Percentiles rank a stretch among this genome's conserved stretches.
phyloP scores from a whole-genome alignment of 495 filamentous ascomycete genomes.

The Xylaria telfairii region DNA sequence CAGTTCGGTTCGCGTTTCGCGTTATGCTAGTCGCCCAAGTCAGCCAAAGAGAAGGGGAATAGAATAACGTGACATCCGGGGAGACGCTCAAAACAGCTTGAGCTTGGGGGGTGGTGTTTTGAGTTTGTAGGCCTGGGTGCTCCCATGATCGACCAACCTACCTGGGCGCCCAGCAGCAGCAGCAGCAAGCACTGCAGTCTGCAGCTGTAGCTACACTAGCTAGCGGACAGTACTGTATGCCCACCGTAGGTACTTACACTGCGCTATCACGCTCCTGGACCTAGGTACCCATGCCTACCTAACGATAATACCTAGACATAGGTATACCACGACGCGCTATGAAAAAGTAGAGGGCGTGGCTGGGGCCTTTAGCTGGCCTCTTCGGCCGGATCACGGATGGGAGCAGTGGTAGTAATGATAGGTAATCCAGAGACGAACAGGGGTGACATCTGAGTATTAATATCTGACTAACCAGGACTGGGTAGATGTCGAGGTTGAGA shows the following conservation, averaged over 20 bases:
- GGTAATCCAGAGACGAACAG: not conserved
- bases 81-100: conserved; percentile 18
- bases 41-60: conserved; percentile 19
- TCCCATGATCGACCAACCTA: conserved; percentile 8
- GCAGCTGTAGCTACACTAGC: too few relatives aligned
- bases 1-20: conserved; percentile 30
- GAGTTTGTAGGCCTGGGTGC: not conserved
- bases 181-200: not conserved
- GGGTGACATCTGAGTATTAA: not conserved
- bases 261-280: not conserved
- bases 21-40: conserved; percentile 25
- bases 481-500: not conserved
- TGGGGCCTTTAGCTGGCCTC: not conserved
- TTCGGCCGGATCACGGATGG: not conserved
- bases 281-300: too few relatives aligned
- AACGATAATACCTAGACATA: not conserved
- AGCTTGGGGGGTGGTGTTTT: conserved; percentile 16
- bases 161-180: not conserved
- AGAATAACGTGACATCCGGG: conserved; percentile 22
- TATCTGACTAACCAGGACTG: conserved; percentile 2
- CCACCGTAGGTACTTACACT: not conserved
- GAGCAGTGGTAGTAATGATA: not conserved
- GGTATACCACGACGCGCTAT: not conserved
- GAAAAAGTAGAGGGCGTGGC: not conserved
- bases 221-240: not conserved